Conservation (phyloP, 1,284 basidiomycete species). For the Malassezia slooffiae region DNA sequence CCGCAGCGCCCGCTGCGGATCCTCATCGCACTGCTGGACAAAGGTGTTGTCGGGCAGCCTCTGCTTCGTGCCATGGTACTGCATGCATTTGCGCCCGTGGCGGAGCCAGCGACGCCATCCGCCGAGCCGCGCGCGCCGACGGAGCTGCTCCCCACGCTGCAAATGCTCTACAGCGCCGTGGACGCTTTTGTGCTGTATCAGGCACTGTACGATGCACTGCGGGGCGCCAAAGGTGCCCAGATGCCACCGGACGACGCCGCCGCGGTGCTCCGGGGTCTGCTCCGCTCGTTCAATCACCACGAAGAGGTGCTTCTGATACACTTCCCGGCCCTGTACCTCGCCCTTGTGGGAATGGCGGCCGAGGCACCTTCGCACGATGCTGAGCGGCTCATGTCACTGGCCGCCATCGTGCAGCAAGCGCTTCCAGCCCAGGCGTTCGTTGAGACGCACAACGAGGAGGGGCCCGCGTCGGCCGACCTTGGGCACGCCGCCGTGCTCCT, state of each 20-base stretch:
- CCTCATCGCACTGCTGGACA: constrained; percentile 85
- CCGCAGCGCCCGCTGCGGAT: constrained; percentile 78
- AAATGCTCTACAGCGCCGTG: constrained; percentile 79
- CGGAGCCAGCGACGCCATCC: constrained; percentile 59
- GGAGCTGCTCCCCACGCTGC: constrained; percentile 70
- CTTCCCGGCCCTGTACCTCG: constrained; percentile 51
- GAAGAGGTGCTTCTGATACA: constrained; percentile 70
- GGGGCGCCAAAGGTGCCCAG: no score
- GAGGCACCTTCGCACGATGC: no score
- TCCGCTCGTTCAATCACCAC: constrained; percentile 60
- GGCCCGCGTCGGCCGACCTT: no score
- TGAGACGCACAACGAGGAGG: no score
- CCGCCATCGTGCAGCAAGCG: no score
- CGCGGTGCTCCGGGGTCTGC: constrained; percentile 55
- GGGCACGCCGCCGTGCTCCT: no score
- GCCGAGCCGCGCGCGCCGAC: constrained; percentile 43
- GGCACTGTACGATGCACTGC: constrained; percentile 54
- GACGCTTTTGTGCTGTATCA: constrained; percentile 83
- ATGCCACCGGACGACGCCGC: constrained; percentile 46
- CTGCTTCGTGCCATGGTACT: constrained; percentile 68
- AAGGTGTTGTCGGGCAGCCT: constrained; percentile 82
- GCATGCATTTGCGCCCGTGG: constrained; percentile 62
- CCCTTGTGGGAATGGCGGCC: not conserved
- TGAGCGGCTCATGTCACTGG: no score
- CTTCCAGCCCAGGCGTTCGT: no score